Evolutionary conservation across 257 asterid species (phyloP).

Genomic region (Prunella vulgaris): DNA sequence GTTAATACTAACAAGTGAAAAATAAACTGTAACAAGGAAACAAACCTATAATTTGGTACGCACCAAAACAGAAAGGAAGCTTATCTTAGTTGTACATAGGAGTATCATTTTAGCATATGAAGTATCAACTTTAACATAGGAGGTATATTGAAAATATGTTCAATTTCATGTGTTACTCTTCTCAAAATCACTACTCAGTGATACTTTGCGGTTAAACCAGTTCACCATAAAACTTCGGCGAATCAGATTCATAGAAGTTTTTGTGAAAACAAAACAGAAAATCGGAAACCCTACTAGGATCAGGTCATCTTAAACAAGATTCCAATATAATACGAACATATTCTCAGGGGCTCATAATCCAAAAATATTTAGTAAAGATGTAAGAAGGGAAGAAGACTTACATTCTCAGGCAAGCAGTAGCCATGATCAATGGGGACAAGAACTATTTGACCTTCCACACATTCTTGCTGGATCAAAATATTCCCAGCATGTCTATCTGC

Average conservation of each 20-base stretch:
- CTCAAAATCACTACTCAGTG: too few relatives aligned
- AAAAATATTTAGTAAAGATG: not conserved
- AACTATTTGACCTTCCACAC: conserved; percentile 38
- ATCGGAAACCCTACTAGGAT: not conserved
- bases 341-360: not conserved
- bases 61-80: too few relatives aligned
- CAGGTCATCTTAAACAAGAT: not conserved
- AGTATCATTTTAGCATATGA: too few relatives aligned
- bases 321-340: not conserved
- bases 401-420: conserved; percentile 76
- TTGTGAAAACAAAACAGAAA: not conserved
- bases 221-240: too few relatives aligned
- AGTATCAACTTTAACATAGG: too few relatives aligned
- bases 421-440: conserved; percentile 81
- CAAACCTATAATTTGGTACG: too few relatives aligned
- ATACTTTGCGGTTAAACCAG: too few relatives aligned
- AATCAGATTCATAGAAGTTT: not conserved
- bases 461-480: conserved; percentile 53
- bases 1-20: too few relatives aligned
- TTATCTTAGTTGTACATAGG: too few relatives aligned
- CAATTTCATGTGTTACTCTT: too few relatives aligned
- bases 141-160: too few relatives aligned
- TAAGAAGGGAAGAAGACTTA: conserved; percentile 28
- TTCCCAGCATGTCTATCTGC: conserved; percentile 76
- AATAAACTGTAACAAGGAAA: too few relatives aligned